phyloP scores from a whole-genome alignment of 2,329 filamentous ascomycete species.

The Monosporascus sp. region DNA sequence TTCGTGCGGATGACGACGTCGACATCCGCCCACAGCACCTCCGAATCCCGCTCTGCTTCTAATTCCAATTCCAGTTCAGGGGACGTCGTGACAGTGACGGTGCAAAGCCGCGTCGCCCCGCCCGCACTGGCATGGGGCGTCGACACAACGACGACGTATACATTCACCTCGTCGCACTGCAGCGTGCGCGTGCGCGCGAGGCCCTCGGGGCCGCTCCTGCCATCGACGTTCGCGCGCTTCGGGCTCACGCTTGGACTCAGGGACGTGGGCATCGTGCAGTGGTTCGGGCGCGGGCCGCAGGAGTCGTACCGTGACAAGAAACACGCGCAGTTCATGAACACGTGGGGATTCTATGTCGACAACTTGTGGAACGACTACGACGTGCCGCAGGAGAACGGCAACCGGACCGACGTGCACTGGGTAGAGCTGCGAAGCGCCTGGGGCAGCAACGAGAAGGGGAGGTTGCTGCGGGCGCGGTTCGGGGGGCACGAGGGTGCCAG shows the following conservation, averaged over 20 bases:
- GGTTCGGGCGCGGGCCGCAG: constrained; percentile 64
- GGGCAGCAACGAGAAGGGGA: constrained; percentile 21
- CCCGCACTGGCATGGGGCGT: constrained; percentile 58
- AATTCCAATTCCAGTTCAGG: background rate
- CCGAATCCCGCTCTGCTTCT: too few relatives aligned
- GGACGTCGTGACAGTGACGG: constrained; percentile 9
- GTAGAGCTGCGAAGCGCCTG: constrained; percentile 39
- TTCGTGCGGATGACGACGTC: constrained; percentile 27
- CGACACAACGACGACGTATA: constrained; percentile 48
- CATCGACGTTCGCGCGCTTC: constrained; percentile 56
- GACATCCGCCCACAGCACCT: background rate
- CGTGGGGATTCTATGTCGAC: constrained; percentile 42
- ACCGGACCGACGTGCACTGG: constrained; percentile 59
- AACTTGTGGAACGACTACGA: constrained; percentile 58
- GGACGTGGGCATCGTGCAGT: constrained; percentile 39
- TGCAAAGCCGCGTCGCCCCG: constrained; percentile 53
- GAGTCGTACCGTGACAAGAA: constrained; percentile 66
- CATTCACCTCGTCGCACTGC: constrained; percentile 44
- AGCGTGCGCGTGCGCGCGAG: constrained; percentile 44
- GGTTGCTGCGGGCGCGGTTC: constrained; percentile 39
- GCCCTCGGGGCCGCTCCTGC: constrained; percentile 43
- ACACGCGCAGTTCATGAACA: constrained; percentile 51
- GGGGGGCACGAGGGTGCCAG: constrained; percentile 42
- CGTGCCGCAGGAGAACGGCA: constrained; percentile 62
- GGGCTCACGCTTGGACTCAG: constrained; percentile 48